Conservation (phyloP, 2,329 filamentous ascomycete genomes). For the Ceratocystis harringtonii region DNA sequence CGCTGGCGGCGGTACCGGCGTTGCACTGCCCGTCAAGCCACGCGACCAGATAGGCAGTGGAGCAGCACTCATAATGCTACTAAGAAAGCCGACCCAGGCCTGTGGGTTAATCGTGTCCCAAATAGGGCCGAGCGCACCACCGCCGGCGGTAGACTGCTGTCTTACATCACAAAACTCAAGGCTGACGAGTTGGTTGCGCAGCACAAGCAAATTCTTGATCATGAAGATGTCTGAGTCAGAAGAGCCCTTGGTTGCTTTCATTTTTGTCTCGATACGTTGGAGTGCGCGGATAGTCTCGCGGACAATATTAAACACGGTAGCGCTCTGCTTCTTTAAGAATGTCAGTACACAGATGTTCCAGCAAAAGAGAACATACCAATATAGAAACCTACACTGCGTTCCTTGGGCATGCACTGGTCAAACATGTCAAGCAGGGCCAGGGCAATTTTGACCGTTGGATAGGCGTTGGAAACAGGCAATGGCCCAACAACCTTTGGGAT, state of each 20-base stretch:
- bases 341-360: constrained; percentile 3
- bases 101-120: constrained; percentile 47
- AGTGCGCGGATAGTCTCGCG: constrained; percentile 79
- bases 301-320: constrained; percentile 55
- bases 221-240: constrained; percentile 79
- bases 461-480: constrained; percentile 40
- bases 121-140: constrained; percentile 41
- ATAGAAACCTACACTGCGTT: constrained; percentile 39
- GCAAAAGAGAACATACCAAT: neutral
- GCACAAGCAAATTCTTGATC: constrained; percentile 81
- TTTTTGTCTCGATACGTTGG: constrained; percentile 56
- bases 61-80: constrained; percentile 34
- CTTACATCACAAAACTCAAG: constrained; percentile 73
- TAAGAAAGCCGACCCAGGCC: constrained; percentile 44
- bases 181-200: constrained; percentile 91
- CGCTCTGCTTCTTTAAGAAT: constrained; percentile 33
- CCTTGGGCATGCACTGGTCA: constrained; percentile 49
- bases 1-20: constrained; percentile 15
- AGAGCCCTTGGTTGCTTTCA: constrained; percentile 44
- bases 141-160: constrained; percentile 28
- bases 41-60: constrained; percentile 34
- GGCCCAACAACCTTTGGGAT: constrained; percentile 36
- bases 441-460: constrained; percentile 42
- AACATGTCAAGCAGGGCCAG: constrained; percentile 46
- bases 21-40: constrained; percentile 25